phyloP scores from a whole-genome alignment of 164 flowering plant species.

The Taxillus chinensis region DNA sequence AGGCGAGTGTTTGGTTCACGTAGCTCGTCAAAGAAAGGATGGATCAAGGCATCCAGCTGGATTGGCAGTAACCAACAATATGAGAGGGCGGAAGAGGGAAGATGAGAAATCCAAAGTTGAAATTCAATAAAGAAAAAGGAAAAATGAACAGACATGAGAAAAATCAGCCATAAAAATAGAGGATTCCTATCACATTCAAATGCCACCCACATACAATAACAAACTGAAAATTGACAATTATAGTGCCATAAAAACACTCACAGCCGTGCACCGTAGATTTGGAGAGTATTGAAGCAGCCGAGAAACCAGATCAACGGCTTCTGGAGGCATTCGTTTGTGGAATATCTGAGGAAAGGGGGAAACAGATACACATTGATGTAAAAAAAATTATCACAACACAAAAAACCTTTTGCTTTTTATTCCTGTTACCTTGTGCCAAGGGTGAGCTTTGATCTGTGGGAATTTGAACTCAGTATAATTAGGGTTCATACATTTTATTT shows the following conservation, averaged over 20 bases:
- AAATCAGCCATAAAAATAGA: too few species aligned
- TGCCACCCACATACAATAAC: too few species aligned
- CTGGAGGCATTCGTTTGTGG: slow-evolving; percentile 74
- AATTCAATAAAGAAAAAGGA: background rate
- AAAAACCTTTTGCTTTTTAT: background rate
- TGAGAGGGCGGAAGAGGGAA: background rate
- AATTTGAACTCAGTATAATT: slow-evolving; percentile 79
- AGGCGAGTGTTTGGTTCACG: slow-evolving; percentile 57
- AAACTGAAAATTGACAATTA: too few species aligned
- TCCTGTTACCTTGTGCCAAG: slow-evolving; percentile 75
- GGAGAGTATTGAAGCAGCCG: slow-evolving; percentile 72
- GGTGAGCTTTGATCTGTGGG: slow-evolving; percentile 84
- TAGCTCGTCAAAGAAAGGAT: slow-evolving; percentile 73
- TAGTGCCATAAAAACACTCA: slow-evolving; percentile 20
- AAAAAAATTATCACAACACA: background rate
- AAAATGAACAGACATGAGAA: background rate
- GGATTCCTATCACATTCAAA: too few species aligned
- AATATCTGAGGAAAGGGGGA: slow-evolving; percentile 35
- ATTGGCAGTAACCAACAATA: slow-evolving; percentile 4
- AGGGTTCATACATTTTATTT: slow-evolving; percentile 94
- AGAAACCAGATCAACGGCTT: slow-evolving; percentile 71
- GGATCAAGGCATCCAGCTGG: slow-evolving; percentile 64
- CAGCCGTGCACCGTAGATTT: slow-evolving; percentile 58
- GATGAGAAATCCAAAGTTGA: too few species aligned
- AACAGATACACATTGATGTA: background rate